Percentiles rank a stretch among this genome's conserved stretches.
Conservation (phyloP, 441 rosid species). For the Jatropha multifida region DNA sequence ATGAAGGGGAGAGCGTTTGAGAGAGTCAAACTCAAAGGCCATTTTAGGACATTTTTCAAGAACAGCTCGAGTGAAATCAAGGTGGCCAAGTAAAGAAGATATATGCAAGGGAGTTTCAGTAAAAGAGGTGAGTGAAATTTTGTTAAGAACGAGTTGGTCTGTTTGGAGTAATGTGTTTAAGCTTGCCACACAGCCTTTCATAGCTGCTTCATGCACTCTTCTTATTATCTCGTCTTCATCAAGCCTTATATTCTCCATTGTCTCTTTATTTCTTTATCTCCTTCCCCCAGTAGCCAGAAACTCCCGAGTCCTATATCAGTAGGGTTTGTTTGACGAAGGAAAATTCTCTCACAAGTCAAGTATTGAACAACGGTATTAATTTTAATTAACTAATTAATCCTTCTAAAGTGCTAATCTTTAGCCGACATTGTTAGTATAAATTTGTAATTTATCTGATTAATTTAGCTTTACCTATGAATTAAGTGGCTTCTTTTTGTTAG, state of each 20-base stretch:
- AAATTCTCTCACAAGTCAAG: too few species aligned
- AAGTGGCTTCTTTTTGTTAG: too few species aligned
- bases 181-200: slow-evolving; percentile 9
- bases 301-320: too few species aligned
- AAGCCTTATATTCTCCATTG: neutral
- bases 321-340: too few species aligned
- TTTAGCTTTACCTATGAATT: too few species aligned
- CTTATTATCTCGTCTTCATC: neutral
- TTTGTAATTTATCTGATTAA: too few species aligned
- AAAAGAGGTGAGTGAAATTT: slow-evolving; percentile 11
- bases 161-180: slow-evolving; percentile 17
- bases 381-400: too few species aligned
- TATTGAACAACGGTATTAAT: too few species aligned
- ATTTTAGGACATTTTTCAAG: slow-evolving; percentile 26
- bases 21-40: slow-evolving; percentile 27
- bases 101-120: slow-evolving; percentile 32
- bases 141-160: slow-evolving; percentile 21
- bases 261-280: neutral
- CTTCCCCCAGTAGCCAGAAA: neutral
- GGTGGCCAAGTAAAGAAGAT: slow-evolving; percentile 35
- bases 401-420: too few species aligned
- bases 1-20: slow-evolving; percentile 35
- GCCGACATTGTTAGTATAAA: too few species aligned
- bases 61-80: slow-evolving; percentile 24
- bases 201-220: slow-evolving; percentile 26